Evolutionary conservation across 2,329 filamentous ascomycete species (phyloP), one percentile per base, ranked within the genome.

Genomic region (Ramularia endophylla): DNA sequence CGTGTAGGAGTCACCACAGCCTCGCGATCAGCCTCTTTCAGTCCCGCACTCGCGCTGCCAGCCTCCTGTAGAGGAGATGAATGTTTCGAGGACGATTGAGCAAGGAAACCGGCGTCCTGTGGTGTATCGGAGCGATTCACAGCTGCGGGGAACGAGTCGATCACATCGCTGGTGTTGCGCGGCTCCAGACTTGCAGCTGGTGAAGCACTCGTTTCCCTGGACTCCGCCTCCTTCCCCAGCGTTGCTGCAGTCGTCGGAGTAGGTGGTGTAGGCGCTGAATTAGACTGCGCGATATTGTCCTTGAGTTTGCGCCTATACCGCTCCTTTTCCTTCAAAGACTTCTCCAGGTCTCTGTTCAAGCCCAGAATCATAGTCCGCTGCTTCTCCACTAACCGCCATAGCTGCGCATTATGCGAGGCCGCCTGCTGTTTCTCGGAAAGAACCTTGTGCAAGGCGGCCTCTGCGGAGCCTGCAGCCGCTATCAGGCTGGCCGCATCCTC

Each of bases 311-410:
- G 89, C 55, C 86, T 81, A 61, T 97, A 97, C 55, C 84, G 83
- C 52, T 97, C 90, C 65, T 95, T 95, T 54, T 97, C 92, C 61
- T 94, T 94, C 50, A 95, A 65, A 1, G 89, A 81, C 38, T 86
- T 80, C 64, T 97, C 90, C 9, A 98, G 71, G 61, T 98, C 92
- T 63, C 92, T 94, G 60, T 97, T 95, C 48, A 98, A 73, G 6
- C 89, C 90, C 15, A 95, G 66, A 40, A 98, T 88, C 81, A 98
- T 89, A 12, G 87, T 81, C 48, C 90, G 77, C 65, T 98, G 92
- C 69, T 98, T 97, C 63, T 97, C 90, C 36, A 98, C 88, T 34
- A 98, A 69, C 37, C 88, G 83, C 92, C 92, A 98, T 56, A 98
- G 69, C 62, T 98, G 90, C 13, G 82, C 74, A 61, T 97, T 97